These are phyloP conservation scores for Yamadazyma sp. DNA, from an alignment of 805 yeast genomes.

Conservation along the genomic window DNA sequence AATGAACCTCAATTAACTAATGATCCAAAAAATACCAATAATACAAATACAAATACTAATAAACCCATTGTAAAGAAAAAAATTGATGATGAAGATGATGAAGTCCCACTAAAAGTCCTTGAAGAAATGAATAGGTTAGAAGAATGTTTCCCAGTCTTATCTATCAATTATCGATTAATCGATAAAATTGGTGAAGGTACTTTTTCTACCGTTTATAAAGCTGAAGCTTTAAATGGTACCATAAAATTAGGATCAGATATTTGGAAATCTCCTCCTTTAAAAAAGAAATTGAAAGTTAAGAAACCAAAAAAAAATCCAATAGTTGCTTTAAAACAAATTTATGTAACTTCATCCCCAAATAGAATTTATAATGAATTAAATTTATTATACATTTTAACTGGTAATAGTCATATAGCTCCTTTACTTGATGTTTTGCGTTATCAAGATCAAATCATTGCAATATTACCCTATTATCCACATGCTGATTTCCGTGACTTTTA, in stretches of 20 bases:
- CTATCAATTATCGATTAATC: slow-evolving; percentile 45
- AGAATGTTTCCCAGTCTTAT: slow-evolving; percentile 51
- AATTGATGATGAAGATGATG: slow-evolving; percentile 35
- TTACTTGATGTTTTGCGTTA: slow-evolving; percentile 80
- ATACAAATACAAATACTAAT: background rate
- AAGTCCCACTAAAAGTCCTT: slow-evolving; percentile 49
- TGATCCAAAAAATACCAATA: too few relatives aligned
- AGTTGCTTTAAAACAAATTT: slow-evolving; percentile 90
- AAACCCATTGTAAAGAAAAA: background rate
- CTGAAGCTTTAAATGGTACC: slow-evolving; percentile 49
- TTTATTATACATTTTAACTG: slow-evolving; percentile 64
- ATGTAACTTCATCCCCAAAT: slow-evolving; percentile 92
- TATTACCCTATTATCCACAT: slow-evolving; percentile 87
- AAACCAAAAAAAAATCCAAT: slow-evolving; percentile 33
- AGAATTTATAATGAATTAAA: slow-evolving; percentile 87
- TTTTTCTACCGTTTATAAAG: slow-evolving; percentile 59
- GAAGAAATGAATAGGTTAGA: slow-evolving; percentile 58
- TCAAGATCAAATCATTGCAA: slow-evolving; percentile 91
- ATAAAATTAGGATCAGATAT: slow-evolving; percentile 35
- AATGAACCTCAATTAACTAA: too few relatives aligned
- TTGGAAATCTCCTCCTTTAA: slow-evolving; percentile 46
- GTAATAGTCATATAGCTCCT: slow-evolving; percentile 79
- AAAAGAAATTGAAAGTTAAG: slow-evolving; percentile 14
- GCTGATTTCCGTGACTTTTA: slow-evolving; percentile 87
- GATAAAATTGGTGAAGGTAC: slow-evolving; percentile 70